Evolutionary conservation across 2,329 filamentous ascomycete species (phyloP), one percentile per base, ranked within the genome.

Genomic region (Aspergillus ustus): DNA sequence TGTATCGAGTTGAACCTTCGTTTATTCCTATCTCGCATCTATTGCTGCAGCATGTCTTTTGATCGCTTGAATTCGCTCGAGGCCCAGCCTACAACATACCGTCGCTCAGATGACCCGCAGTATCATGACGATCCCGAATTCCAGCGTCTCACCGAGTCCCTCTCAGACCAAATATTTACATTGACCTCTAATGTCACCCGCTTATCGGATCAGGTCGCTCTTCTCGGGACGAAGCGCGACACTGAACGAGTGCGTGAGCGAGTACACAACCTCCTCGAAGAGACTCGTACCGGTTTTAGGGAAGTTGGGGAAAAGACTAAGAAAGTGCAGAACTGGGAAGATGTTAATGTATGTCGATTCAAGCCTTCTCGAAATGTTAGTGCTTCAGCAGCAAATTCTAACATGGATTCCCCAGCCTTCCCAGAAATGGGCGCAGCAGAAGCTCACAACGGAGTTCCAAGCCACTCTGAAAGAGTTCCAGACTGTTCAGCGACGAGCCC

Each of bases 51-150:
- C 65, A 98, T 98, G 94, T 97, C 94, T 19, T 98, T 95, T 80
- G 91, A 97, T 76, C 91, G 92, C 70, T 85, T 95, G 66, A 91
- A 91, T 60, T 90, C 87, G 64, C 84, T 97, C 68, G 94, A 98
- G 82, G 88, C 93, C 68, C 90, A 91, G 78, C 87, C 88, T 45
- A 88, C 87, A 31, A 86, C 82, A 64, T 85, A 84, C 80, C 84
- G 91, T 65, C 86, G 88, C 66, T 83, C 87, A 63, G 88, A 90
- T 75, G 90, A 91, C 74, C 83, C 88, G 50, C 82, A 87, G 71
- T 99, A 97, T 80, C 84, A 86, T 73, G 95, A 99, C 80, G 92
- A 98, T 75, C 95, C 95, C 55, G 93, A 93, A 67, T 99, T 98
- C 84, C 87, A 92, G 73, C 85, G 87, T 61, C 86, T 96, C 69